These are phyloP conservation scores for Nannochloropsis gaditana DNA, from an alignment of 108 stramenopile genomes.

Conservation along the genomic window DNA sequence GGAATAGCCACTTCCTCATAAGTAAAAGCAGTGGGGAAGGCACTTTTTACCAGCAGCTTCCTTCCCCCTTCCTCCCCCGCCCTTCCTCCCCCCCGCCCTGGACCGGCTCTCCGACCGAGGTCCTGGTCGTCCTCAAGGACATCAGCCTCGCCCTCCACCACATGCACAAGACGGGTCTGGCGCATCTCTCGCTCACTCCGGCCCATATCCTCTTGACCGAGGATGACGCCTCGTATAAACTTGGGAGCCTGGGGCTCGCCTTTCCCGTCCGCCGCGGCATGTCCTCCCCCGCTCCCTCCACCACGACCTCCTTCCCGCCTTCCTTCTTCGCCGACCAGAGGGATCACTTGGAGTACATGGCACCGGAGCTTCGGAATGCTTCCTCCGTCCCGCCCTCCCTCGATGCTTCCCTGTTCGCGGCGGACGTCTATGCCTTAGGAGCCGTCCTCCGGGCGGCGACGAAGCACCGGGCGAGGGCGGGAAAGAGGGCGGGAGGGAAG, in stretches of 20 bases:
- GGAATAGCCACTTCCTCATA: too few relatives aligned
- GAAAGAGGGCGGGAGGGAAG: neutral
- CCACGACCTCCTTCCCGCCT: too few relatives aligned
- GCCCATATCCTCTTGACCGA: neutral
- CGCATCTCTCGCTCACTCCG: neutral
- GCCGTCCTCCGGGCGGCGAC: neutral
- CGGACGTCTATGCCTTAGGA: neutral
- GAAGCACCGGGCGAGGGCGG: neutral
- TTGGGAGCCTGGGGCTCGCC: neutral
- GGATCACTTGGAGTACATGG: too few relatives aligned
- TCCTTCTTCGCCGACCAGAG: too few relatives aligned
- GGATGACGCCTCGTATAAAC: neutral
- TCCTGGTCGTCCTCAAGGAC: neutral
- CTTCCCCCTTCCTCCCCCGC: neutral
- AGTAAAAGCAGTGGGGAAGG: too few relatives aligned
- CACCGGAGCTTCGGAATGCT: too few relatives aligned
- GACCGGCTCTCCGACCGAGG: neutral
- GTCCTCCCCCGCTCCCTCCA: too few relatives aligned
- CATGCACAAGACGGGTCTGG: neutral
- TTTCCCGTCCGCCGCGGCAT: too few relatives aligned
- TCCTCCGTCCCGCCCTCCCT: neutral
- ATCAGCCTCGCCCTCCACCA: neutral
- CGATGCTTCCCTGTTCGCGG: neutral
- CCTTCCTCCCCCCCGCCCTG: neutral
- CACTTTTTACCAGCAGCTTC: neutral